phyloP scores from a whole-genome alignment of 768 basidiomycete genomes.

The Lentinula sp. region DNA sequence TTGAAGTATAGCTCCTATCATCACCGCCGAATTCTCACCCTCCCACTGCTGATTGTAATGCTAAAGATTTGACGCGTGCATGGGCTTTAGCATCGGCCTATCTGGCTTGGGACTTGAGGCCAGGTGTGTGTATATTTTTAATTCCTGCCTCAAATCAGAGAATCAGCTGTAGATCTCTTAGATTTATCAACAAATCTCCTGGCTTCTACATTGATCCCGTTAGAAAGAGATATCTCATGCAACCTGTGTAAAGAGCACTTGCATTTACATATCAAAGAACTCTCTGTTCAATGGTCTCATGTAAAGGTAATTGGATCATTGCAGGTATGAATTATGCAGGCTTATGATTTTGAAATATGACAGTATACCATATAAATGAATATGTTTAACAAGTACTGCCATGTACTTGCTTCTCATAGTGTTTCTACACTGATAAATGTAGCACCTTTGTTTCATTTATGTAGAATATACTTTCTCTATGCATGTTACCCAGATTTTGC shows the following conservation, averaged over 20 bases:
- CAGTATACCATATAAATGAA: too few relatives aligned
- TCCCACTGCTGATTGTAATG: constrained; percentile 62
- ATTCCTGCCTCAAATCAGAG: neutral
- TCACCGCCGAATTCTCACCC: constrained; percentile 72
- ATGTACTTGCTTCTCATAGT: too few relatives aligned
- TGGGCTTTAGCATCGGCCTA: constrained; percentile 83
- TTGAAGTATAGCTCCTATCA: constrained; percentile 37
- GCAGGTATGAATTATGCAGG: neutral
- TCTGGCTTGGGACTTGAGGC: constrained; percentile 78
- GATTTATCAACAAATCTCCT: constrained; percentile 71
- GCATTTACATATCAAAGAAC: constrained; percentile 57
- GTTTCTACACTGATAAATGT: too few relatives aligned
- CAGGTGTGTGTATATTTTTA: constrained; percentile 39
- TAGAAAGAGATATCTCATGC: constrained; percentile 64
- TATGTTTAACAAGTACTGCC: too few relatives aligned
- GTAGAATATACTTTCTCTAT: too few relatives aligned
- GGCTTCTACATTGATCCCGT: constrained; percentile 64
- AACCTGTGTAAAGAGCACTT: constrained; percentile 59
- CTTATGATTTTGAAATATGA: neutral
- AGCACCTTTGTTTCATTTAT: too few relatives aligned
- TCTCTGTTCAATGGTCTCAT: constrained; percentile 71
- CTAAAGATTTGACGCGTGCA: constrained; percentile 71
- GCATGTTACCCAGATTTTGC: too few relatives aligned
- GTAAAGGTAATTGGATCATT: constrained; percentile 50
- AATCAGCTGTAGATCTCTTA: constrained; percentile 22